These are phyloP conservation scores for Pichia scutulata DNA, from an alignment of 805 yeast genomes.

Conservation along the genomic window DNA sequence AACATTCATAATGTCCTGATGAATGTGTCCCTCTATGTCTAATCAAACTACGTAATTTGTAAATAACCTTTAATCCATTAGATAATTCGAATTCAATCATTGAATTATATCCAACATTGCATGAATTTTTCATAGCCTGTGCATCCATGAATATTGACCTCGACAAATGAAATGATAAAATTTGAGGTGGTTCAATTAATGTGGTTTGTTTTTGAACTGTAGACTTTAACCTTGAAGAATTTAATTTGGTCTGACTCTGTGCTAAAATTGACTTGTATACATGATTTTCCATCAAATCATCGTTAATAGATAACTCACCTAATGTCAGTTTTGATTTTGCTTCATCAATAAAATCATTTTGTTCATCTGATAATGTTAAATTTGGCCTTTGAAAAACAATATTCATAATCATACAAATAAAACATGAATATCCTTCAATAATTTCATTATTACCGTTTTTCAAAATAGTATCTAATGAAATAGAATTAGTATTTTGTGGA, in stretches of 20 bases:
- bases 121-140: constrained; percentile 63
- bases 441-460: constrained; percentile 54
- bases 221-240: constrained; percentile 38
- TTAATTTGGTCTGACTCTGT: constrained; percentile 7
- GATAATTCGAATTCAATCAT: constrained; percentile 31
- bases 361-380: constrained; percentile 18
- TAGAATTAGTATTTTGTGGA: constrained; percentile 41
- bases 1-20: constrained; percentile 88
- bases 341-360: constrained; percentile 29
- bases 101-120: constrained; percentile 63
- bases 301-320: constrained; percentile 47
- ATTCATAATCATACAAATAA: constrained; percentile 51
- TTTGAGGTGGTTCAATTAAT: constrained; percentile 58
- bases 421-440: constrained; percentile 74
- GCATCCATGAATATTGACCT: constrained; percentile 71
- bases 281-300: constrained; percentile 43
- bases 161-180: constrained; percentile 76
- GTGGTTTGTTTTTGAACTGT: constrained; percentile 60
- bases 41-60: constrained; percentile 62
- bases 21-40: constrained; percentile 86
- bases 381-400: not conserved
- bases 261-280: constrained; percentile 37
- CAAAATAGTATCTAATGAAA: constrained; percentile 44
- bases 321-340: constrained; percentile 27
- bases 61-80: constrained; percentile 20